Base-by-base conservation (phyloP, 495 filamentous ascomycete genomes). In the Melanomma pulvis-pyrius region DNA sequence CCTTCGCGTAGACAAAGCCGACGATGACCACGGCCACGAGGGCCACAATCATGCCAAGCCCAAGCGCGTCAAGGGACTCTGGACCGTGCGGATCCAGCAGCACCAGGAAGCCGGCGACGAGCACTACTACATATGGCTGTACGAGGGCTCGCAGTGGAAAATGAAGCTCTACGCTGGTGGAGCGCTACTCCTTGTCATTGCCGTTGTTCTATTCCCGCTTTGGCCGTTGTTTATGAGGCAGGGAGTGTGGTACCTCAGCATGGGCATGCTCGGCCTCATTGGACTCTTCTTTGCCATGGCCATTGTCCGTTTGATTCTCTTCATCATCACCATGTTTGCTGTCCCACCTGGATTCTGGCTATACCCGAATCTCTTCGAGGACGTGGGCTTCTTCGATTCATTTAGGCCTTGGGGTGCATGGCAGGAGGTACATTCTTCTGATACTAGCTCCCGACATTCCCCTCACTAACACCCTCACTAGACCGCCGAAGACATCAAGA, bases 221-320 rank as follows among this genome's bases (percentile, higher is more conserved):
- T 99, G 96, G 96, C 96, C 96, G 7, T 85, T 94, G 41, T 87
- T 91, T 75, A 75, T 98, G 79, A 84, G 96, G 68, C 86, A 93
- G 68, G 94, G 96, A 30, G 96, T 97, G 32, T 99, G 96, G 91
- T 98, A 99, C 78, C 82, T 98, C 51, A 93, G 90, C 80, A 96
- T 97, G 84, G 93, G 87, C 46, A 92, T 94, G 87, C 82, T 98
- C 71, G 91, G 91, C 25, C 82, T 98, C 56, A 85, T 99, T 41
- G 96, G 92, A 30, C 77, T 96, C 57, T 99, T 99, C 86, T 97
- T 99, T 78, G 90, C 86, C 71, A 97, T 99, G 93, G 88, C 93
- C 0, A 93, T 99, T 69, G 91, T 98, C 84, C 85, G 96, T 59
- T 82, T 98, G 22, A 96, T 98, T 57, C 79, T 99, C n/a, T 99